These are phyloP conservation scores for Esteya vermicola DNA, from an alignment of 2,329 filamentous ascomycete genomes.

Conservation along the genomic window DNA sequence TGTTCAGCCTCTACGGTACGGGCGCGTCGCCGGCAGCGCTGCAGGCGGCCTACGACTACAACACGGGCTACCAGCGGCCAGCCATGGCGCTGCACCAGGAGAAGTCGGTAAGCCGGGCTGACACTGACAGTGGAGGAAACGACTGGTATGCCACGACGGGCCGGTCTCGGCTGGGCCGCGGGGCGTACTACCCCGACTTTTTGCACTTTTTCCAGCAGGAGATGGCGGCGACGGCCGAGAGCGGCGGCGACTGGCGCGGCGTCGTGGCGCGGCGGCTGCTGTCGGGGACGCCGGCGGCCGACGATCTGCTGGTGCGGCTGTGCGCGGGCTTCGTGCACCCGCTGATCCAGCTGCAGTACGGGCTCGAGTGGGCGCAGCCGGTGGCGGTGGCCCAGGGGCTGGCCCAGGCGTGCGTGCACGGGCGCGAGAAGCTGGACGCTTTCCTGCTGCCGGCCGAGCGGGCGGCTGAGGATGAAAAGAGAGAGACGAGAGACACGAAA, in stretches of 20 bases:
- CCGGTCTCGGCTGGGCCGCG: constrained; percentile 43
- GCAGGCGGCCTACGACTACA: constrained; percentile 48
- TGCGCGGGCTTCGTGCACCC: constrained; percentile 63
- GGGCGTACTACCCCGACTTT: constrained; percentile 54
- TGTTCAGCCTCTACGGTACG: constrained; percentile 64
- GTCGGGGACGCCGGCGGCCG: constrained; percentile 44
- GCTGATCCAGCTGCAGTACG: constrained; percentile 74
- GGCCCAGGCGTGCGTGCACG: constrained; percentile 61
- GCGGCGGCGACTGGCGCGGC: constrained; percentile 35
- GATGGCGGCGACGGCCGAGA: too few species aligned
- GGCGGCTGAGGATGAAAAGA: background rate
- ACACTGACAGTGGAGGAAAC: too few species aligned
- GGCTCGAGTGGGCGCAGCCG: constrained; percentile 68
- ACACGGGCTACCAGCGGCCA: constrained; percentile 52
- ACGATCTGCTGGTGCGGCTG: constrained; percentile 55
- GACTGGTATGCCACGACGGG: constrained; percentile 38
- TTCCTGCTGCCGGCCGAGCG: background rate
- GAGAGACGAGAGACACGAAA: background rate
- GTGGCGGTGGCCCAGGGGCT: constrained; percentile 69
- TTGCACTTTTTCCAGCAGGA: constrained; percentile 63
- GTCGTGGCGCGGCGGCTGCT: constrained; percentile 58
- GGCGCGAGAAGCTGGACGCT: constrained; percentile 8
- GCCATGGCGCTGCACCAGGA: constrained; percentile 25
- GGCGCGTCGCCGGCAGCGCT: constrained; percentile 49
- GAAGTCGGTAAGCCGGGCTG: constrained; percentile 19